These are phyloP conservation scores for Fusarium phyllophilum DNA, from an alignment of 2,329 filamentous ascomycete species.

Conservation along the genomic window DNA sequence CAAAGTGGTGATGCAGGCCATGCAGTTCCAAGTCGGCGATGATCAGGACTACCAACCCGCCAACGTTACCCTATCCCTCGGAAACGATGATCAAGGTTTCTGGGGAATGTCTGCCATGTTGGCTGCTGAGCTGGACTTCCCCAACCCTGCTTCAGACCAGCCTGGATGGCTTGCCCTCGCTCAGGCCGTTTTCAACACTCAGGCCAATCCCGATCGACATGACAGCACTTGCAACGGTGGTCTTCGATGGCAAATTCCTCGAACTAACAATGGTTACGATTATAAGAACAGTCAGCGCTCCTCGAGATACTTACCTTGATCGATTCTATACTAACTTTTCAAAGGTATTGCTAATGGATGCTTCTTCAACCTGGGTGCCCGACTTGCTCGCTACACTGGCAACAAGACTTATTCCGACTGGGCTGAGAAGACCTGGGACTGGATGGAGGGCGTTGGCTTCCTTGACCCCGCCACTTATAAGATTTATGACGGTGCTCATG, in stretches of 20 bases:
- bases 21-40: slow-evolving; percentile 64
- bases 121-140: slow-evolving; percentile 67
- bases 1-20: slow-evolving; percentile 59
- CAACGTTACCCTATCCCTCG: slow-evolving; percentile 62
- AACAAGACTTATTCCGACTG: slow-evolving; percentile 73
- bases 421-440: slow-evolving; percentile 72
- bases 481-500: slow-evolving; percentile 68
- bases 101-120: slow-evolving; percentile 74
- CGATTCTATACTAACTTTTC: not conserved
- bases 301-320: not conserved
- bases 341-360: slow-evolving; percentile 66
- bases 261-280: slow-evolving; percentile 77
- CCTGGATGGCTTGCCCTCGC: slow-evolving; percentile 67
- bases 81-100: slow-evolving; percentile 74
- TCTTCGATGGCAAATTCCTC: slow-evolving; percentile 80
- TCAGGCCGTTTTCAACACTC: slow-evolving; percentile 71
- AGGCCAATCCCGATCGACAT: slow-evolving; percentile 67
- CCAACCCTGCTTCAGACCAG: slow-evolving; percentile 60
- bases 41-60: slow-evolving; percentile 65
- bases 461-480: slow-evolving; percentile 69
- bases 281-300: slow-evolving; percentile 70
- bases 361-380: slow-evolving; percentile 73
- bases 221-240: slow-evolving; percentile 66
- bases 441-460: slow-evolving; percentile 65
- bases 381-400: slow-evolving; percentile 75